Conservation (phyloP, 2,329 filamentous ascomycete species). For the Phoma sp. region DNA sequence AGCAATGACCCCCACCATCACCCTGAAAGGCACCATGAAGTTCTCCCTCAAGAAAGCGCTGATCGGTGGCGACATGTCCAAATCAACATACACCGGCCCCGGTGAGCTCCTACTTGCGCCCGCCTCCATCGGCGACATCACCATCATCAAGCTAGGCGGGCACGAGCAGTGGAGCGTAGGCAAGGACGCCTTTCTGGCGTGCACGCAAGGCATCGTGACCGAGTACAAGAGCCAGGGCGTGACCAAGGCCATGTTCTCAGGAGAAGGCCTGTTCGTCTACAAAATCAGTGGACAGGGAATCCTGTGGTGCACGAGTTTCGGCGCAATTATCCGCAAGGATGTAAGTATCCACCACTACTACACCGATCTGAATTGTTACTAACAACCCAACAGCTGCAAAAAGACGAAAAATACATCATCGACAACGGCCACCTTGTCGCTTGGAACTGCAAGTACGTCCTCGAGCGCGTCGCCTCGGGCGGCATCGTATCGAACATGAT, state of each 20-base stretch:
- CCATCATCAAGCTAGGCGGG: conserved; percentile 76
- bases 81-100: conserved; percentile 84
- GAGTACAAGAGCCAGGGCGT: conserved; percentile 87
- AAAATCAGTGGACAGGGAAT: conserved; percentile 82
- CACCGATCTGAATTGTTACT: background rate
- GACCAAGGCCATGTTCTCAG: conserved; percentile 90
- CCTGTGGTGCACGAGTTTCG: conserved; percentile 90
- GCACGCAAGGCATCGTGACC: conserved; percentile 85
- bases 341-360: conserved; percentile 59
- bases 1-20: conserved; percentile 89
- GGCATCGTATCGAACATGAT: conserved; percentile 89
- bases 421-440: conserved; percentile 94
- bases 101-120: conserved; percentile 90
- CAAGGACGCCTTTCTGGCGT: conserved; percentile 84
- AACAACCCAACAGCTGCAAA: conserved; percentile 52
- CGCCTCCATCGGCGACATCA: conserved; percentile 81
- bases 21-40: conserved; percentile 80
- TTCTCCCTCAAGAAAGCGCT: conserved; percentile 94
- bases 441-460: conserved; percentile 94
- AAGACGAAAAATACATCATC: conserved; percentile 86
- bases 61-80: conserved; percentile 77
- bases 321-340: conserved; percentile 93
- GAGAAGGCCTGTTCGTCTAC: conserved; percentile 91
- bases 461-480: conserved; percentile 88
- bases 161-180: conserved; percentile 83